Base-by-base conservation (phyloP, 768 basidiomycete genomes). In the Leucocoprinus sp. region DNA sequence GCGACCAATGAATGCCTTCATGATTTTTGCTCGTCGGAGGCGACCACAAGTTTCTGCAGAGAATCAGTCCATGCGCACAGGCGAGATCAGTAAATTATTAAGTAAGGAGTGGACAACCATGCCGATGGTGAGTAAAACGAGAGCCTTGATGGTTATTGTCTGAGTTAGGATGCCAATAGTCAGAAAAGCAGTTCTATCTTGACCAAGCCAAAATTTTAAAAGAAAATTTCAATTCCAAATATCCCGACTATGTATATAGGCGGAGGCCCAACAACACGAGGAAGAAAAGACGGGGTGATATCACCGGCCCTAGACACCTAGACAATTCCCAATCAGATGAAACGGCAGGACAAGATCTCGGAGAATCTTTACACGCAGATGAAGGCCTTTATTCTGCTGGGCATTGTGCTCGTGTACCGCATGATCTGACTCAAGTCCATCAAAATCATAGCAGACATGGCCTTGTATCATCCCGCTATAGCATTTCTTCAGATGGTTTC, bases 1-100 rank as follows among this genome's bases (percentile, higher is more conserved):
- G 60, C 80, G 88, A 9, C 88, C 88, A 26, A 91, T 92, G 88
- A 92, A 92, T 61, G 88, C 88, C 17, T 92, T 92, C 68, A 91
- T 92, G 88, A 91, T 92, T 49, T 92, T 90, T 55, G 88, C 89
- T 50, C 77, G 88, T 18, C 74, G 82, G 42, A 74, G 88, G 47
- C 69, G 88, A 34, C 88, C 88, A 14, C 84, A 92, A 61, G 85
- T 92, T 26, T 80, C 84, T 6, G 78, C 84, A n/a, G 84, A 84
- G 52, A 85, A 92, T 59, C 87, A 89, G 60, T 77, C 85, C 36
- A 83, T 92, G 85, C 81, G 89, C 31, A 92, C 89, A 0, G 89
- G 89, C 12, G 89, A 92, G 56, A 88, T 92, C 43, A 85, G 82
- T 68, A 92, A 92, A 65, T 79, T 92, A 43, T 68, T 92, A 51